Evolutionary conservation across 1,139 yeast species (phyloP).

Genomic region (Hansenula lynferdii): DNA sequence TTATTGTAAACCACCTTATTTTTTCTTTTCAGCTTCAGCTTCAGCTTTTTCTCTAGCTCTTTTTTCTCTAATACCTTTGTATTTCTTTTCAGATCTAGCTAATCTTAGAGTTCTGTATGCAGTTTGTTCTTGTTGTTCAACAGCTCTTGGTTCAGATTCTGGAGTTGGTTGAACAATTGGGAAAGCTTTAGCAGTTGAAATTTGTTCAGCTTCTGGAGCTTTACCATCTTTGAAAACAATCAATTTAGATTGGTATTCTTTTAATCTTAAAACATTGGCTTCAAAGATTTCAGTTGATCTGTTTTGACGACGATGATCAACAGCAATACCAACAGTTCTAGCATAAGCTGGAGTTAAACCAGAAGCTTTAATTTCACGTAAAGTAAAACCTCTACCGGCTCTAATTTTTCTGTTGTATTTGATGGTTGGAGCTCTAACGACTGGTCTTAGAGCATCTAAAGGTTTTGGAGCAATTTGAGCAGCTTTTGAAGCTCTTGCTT

Average conservation of each 20-base stretch:
- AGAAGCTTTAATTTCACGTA: conserved; percentile 98
- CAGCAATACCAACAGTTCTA: conserved; percentile 97
- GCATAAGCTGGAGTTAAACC: conserved; percentile 95
- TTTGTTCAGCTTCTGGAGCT: conserved; percentile 78
- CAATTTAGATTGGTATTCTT: conserved; percentile 94
- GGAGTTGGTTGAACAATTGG: conserved; percentile 79
- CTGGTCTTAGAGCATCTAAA: conserved; percentile 92
- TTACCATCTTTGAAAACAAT: conserved; percentile 86
- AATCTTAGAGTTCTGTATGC: conserved; percentile 94
- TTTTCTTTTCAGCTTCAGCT: conserved; percentile 99
- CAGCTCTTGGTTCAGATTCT: conserved; percentile 86
- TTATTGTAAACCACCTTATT: conserved; percentile 34
- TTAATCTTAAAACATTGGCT: conserved; percentile 91
- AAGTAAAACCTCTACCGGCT: conserved; percentile 99
- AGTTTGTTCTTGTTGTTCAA: conserved; percentile 82
- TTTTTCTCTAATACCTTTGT: conserved; percentile 94
- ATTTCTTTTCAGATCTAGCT: conserved; percentile 90
- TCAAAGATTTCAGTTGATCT: conserved; percentile 95
- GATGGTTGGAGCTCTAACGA: conserved; percentile 98
- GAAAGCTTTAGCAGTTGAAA: conserved; percentile 77
- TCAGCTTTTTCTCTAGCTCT: conserved; percentile 95
- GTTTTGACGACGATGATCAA: conserved; percentile 99
- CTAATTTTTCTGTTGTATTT: conserved; percentile 99
- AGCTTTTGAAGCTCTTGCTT: conserved; percentile 90
- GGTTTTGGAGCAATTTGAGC: conserved; percentile 98